Percentiles rank a stretch among this genome's conserved stretches.
Evolutionary conservation across 2,329 filamentous ascomycete species (phyloP).

Genomic region (Pseudocercospora eumusae): DNA sequence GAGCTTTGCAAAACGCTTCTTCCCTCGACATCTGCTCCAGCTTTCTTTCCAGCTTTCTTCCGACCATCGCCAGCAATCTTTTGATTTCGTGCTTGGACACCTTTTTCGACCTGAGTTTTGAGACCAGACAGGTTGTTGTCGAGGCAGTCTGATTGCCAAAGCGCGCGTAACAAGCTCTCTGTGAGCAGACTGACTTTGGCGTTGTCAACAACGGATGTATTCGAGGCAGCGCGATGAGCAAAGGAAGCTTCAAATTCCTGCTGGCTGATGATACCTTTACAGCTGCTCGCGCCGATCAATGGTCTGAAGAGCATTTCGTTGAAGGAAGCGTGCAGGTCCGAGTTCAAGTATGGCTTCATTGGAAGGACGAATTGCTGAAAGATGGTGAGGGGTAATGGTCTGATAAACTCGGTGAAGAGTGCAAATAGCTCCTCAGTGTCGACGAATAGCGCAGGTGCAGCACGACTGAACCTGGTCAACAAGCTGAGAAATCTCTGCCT

Average conservation of each 20-base stretch:
- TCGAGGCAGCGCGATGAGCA: slow-evolving; percentile 66
- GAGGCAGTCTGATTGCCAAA: slow-evolving; percentile 42
- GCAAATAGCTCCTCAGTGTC: slow-evolving; percentile 60
- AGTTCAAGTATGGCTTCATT: slow-evolving; percentile 39
- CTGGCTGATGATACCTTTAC: slow-evolving; percentile 50
- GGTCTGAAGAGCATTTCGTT: slow-evolving; percentile 55
- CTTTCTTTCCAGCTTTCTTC: slow-evolving; percentile 45
- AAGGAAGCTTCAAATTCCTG: slow-evolving; percentile 60
- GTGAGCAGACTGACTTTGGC: slow-evolving; percentile 70
- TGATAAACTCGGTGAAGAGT: slow-evolving; percentile 58
- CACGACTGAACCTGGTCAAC: slow-evolving; percentile 37
- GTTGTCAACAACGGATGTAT: slow-evolving; percentile 64
- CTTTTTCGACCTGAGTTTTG: slow-evolving; percentile 50
- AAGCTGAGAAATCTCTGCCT: slow-evolving; percentile 65
- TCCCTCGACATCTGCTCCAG: slow-evolving; percentile 42
- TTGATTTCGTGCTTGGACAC: slow-evolving; percentile 54
- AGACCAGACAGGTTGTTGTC: slow-evolving; percentile 14
- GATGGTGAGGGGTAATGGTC: slow-evolving; percentile 58
- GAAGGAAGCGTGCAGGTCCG: slow-evolving; percentile 52
- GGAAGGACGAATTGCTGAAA: slow-evolving; percentile 60
- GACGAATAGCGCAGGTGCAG: slow-evolving; percentile 48
- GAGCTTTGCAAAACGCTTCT: slow-evolving; percentile 38
- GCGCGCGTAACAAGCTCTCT: slow-evolving; percentile 63
- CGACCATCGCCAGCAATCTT: slow-evolving; percentile 50
- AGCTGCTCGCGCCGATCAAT: slow-evolving; percentile 50